Conservation (phyloP, 2,329 filamentous ascomycete species). For the Botrytis byssoidea region DNA sequence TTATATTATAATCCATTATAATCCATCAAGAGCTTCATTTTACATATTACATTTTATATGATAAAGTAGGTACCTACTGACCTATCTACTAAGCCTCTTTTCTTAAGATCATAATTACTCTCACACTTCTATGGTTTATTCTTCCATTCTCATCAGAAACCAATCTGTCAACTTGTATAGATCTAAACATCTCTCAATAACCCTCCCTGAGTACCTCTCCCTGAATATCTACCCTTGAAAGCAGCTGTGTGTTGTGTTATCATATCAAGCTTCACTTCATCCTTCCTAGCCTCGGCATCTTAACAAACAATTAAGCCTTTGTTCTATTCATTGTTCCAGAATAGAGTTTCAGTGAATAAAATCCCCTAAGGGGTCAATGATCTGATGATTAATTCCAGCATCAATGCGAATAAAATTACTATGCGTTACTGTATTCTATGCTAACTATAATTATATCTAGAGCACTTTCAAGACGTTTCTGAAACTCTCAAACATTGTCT, state of each 20-base stretch:
- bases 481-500: conserved; percentile 7
- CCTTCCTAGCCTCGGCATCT: background rate
- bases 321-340: conserved; percentile 6
- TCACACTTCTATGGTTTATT: background rate
- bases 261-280: background rate
- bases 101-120: too few relatives aligned
- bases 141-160: background rate
- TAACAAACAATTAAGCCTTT: background rate
- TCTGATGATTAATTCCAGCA: conserved; percentile 12
- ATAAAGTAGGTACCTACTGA: too few relatives aligned
- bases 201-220: background rate
- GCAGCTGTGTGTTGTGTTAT: background rate
- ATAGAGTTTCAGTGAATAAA: conserved; percentile 5
- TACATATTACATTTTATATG: background rate
- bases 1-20: background rate
- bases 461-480: conserved; percentile 12
- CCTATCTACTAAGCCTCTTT: too few relatives aligned
- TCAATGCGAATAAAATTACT: background rate
- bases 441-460: background rate
- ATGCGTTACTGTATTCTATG: background rate
- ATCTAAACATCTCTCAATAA: too few relatives aligned
- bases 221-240: background rate
- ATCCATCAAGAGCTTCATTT: background rate
- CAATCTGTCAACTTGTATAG: background rate
- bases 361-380: background rate